These are phyloP conservation scores for Aspergillus olivimuriae DNA, from an alignment of 495 filamentous ascomycete genomes.

Conservation along the genomic window DNA sequence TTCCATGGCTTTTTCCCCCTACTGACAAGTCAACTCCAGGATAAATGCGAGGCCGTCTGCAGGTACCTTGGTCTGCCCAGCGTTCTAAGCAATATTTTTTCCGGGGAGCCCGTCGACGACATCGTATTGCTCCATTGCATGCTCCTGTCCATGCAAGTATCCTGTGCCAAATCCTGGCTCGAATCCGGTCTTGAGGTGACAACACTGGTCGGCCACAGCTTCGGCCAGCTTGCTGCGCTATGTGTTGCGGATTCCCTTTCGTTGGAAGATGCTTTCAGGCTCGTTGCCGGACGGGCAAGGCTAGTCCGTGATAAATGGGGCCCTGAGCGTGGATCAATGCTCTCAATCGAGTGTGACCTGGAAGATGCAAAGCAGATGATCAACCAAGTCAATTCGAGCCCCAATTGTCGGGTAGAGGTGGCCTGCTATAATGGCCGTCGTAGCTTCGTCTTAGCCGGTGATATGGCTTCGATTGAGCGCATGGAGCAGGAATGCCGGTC, in stretches of 20 bases:
- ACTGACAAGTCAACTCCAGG: conserved; percentile 18
- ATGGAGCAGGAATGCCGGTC: conserved; percentile 12
- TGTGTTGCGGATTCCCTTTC: conserved; percentile 31
- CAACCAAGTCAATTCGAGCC: neutral
- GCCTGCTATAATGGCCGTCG: conserved; percentile 43
- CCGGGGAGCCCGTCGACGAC: conserved; percentile 25
- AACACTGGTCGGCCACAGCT: conserved; percentile 44
- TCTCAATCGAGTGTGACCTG: conserved; percentile 30
- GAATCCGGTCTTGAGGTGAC: conserved; percentile 35
- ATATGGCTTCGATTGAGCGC: conserved; percentile 23
- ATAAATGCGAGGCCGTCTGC: conserved; percentile 26
- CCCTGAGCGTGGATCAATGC: conserved; percentile 37
- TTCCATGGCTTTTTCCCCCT: neutral
- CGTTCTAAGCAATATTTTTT: conserved; percentile 43
- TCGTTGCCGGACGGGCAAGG: conserved; percentile 33
- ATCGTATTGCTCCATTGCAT: conserved; percentile 33
- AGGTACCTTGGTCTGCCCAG: conserved; percentile 19
- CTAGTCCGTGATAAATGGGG: conserved; percentile 35
- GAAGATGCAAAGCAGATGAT: conserved; percentile 12
- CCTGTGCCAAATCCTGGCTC: conserved; percentile 44
- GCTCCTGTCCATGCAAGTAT: conserved; percentile 45
- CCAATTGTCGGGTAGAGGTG: conserved; percentile 17
- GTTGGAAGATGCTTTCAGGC: conserved; percentile 29
- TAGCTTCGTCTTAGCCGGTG: conserved; percentile 31
- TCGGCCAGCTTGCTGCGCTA: conserved; percentile 48